Percentiles rank a stretch among this genome's conserved stretches.
phyloP scores from a whole-genome alignment of 2,329 filamentous ascomycete species.

The Fusarium vanettenii region DNA sequence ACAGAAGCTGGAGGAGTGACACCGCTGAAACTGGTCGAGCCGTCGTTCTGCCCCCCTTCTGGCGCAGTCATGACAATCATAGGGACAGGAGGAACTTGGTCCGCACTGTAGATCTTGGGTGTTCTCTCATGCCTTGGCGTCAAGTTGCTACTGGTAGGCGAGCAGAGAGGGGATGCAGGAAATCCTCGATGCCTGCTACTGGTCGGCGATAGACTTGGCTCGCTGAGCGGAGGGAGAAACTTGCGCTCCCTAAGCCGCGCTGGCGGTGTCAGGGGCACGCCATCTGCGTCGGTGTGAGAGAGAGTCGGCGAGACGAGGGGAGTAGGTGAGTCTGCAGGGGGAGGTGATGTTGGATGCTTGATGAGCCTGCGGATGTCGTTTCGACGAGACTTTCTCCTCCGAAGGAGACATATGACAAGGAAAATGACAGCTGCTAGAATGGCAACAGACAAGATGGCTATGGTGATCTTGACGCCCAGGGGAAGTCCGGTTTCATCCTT shows the following conservation, averaged over 20 bases:
- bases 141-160: constrained; percentile 51
- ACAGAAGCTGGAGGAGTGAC: constrained; percentile 19
- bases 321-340: constrained; percentile 51
- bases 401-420: constrained; percentile 52
- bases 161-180: constrained; percentile 53
- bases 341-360: constrained; percentile 39
- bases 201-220: not conserved
- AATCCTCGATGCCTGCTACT: constrained; percentile 37
- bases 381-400: constrained; percentile 38
- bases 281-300: constrained; percentile 39
- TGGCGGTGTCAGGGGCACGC: constrained; percentile 56
- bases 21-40: constrained; percentile 5
- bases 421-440: constrained; percentile 51
- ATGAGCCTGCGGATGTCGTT: constrained; percentile 20
- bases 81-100: constrained; percentile 22
- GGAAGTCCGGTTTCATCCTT: constrained; percentile 44
- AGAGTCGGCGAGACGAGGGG: constrained; percentile 55
- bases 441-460: constrained; percentile 57
- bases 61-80: constrained; percentile 33
- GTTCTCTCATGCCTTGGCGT: constrained; percentile 48
- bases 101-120: constrained; percentile 20
- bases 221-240: constrained; percentile 49
- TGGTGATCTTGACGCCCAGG: constrained; percentile 56
- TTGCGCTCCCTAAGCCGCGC: constrained; percentile 60
- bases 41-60: constrained; percentile 12